Evolutionary conservation across 306 rosid species (phyloP), one percentile per base, ranked within the genome.

Genomic region (Cucurbita pepo): DNA sequence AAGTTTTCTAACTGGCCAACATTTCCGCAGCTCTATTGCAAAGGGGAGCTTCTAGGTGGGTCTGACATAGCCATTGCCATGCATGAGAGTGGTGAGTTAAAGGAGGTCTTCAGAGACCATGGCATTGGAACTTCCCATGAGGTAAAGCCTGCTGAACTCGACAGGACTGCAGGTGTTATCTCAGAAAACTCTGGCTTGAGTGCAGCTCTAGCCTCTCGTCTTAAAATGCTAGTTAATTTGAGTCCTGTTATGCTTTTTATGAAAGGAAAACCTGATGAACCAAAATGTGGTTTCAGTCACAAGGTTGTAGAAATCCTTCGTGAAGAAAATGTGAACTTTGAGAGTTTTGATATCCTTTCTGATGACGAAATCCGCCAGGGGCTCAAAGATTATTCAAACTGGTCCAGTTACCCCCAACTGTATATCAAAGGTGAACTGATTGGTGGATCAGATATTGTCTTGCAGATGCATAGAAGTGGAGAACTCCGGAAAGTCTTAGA

Each of bases 401-500:
- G 98, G 98, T 94, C 98, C 48, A 90, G 98, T 76, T 94, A 88
- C 75, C 98, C 98, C 22, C 97, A 90, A 73, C 81, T 94, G 22
- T 89, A 94, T 76, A 81, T 94, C 50, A 86, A 81, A 80, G 85
- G 88, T 8, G 92, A 94, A 77, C 89, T 94, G 50, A 81, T 94
- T 71, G 97, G 97, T 16, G 97, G 98, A 77, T 90, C 98, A 19
- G 98, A 94, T 85, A 89, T 94, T 73, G 88, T 89, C 48, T 71
- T 94, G 86, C 92, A 94, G 82, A 94, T 94, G 97, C 98, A 90
- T 52, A 94, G 86, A 83, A 89, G 96, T 12, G 96, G 98, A 69
- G 97, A 94, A 74, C 95, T 94, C 45, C 44, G 78, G 78, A 89
- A 81, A 70, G 82, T 79, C 25, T 80, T 94, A 66, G 83, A 57